Evolutionary conservation across 2,329 filamentous ascomycete species (phyloP), one percentile per base, ranked within the genome.

Genomic region (Bipolaris oryzae): DNA sequence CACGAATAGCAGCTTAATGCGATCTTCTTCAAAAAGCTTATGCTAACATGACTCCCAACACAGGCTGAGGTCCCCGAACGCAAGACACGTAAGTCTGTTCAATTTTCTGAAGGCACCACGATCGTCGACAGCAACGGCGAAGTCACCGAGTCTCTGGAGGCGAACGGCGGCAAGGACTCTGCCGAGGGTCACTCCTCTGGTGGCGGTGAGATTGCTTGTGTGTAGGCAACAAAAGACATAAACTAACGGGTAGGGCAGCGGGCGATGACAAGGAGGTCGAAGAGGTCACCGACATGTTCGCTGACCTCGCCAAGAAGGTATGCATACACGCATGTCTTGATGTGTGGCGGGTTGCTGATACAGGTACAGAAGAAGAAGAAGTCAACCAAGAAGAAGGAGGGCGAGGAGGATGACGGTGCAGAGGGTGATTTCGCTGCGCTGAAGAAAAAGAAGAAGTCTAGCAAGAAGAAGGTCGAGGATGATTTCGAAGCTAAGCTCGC

Each of bases 81-180:
- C 75, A 92, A 90, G 78, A 87, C 89, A 73, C 90, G 93, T 80
- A 96, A 98, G 81, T 96, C 92, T 44, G 94, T 98, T 73, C 89
- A 92, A 64, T 98, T 98, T 78, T 93, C 89, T 76, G 90, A 95
- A 79, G 91, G 91, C 73, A 86, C 91, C 70, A 85, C 90, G 66
- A 87, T 96, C 71, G 93, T 97, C 77, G 91, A 96, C 82, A 86
- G 87, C 78, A 91, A 96, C 84, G 94, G 94, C 71, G 87, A 89
- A 75, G 87, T 97, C 75, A 91, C 86, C 72, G 88, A 90, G 79
- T 84, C 90, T 77, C 85, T 88, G 66, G 83, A 85, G 69, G 78
- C 82, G 72, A 87, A 89, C 72, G 90, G 91, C 71, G 84, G 89
- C 69, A 92, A 92, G 81, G 86, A 89, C 66, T 91, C 90, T 70